Conservation (phyloP, 148 eudicot species). For the Rhododendron henanense region DNA sequence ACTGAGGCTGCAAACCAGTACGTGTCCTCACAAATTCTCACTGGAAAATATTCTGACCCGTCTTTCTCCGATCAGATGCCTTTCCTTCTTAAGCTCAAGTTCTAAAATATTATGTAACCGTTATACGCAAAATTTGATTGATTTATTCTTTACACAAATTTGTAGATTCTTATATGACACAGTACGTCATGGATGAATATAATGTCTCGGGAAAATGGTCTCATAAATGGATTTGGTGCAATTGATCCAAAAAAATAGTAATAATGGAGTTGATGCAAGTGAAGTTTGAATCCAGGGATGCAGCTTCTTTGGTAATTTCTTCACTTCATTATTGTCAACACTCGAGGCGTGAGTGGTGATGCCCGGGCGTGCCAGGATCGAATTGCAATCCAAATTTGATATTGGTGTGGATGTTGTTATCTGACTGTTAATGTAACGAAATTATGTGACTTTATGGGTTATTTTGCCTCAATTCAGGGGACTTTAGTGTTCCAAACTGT, state of each 20-base stretch:
- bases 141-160: background rate
- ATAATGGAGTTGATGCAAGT: background rate
- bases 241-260: background rate
- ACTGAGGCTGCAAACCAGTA: constrained; percentile 68
- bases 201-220: no score
- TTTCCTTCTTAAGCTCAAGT: constrained; percentile 50
- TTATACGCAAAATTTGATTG: background rate
- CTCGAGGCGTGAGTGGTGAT: background rate
- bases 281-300: background rate
- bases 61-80: constrained; percentile 55
- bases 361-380: background rate
- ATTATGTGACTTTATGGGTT: background rate
- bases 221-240: background rate
- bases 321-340: background rate
- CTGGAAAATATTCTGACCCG: constrained; percentile 66
- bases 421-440: background rate
- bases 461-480: background rate
- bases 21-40: constrained; percentile 55
- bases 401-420: background rate
- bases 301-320: background rate
- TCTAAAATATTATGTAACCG: constrained; percentile 13
- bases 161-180: no score
- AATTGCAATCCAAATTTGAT: background rate
- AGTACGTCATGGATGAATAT: no score
- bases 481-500: no score